Percentiles rank a stretch among this genome's conserved stretches.
Conservation (phyloP, 352 stramenopile species). For the Globisporangium takayamanum region DNA sequence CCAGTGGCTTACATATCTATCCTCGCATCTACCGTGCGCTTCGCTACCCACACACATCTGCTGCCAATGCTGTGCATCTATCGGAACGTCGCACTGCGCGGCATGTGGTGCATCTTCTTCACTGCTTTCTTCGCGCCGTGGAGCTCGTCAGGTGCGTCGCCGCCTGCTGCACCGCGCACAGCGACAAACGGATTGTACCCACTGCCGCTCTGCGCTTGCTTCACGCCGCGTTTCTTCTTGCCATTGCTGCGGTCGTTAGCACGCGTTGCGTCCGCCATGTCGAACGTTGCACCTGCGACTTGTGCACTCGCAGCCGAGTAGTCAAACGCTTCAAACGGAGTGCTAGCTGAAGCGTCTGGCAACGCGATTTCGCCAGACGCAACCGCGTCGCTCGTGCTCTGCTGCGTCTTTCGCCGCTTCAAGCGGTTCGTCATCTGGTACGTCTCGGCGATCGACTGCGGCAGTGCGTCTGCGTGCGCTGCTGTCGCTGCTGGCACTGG, state of each 20-base stretch:
- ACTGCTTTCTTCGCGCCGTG: conserved; percentile 34
- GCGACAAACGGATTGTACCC: conserved; percentile 79
- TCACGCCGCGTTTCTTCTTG: conserved; percentile 31
- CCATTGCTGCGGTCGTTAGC: conserved; percentile 19
- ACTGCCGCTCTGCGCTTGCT: conserved; percentile 17
- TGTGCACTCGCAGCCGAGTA: conserved; percentile 42
- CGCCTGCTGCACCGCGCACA: conserved; percentile 32
- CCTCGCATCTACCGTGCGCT: conserved; percentile 10
- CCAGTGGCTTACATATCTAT: conserved; percentile 4
- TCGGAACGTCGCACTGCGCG: conserved; percentile 77
- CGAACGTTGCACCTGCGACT: conserved; percentile 36
- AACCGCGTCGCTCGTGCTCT: conserved; percentile 7
- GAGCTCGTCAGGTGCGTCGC: conserved; percentile 15
- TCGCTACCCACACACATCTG: conserved; percentile 6
- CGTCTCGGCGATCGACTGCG: conserved; percentile 69
- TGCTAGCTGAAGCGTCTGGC: background rate
- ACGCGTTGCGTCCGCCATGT: conserved; percentile 29
- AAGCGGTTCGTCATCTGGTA: conserved; percentile 64
- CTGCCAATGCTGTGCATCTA: conserved; percentile 19
- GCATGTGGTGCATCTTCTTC: conserved; percentile 83
- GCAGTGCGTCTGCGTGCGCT: conserved; percentile 18
- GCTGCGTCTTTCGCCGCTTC: conserved; percentile 56
- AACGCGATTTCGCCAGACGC: background rate
- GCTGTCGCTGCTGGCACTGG: conserved; percentile 5
- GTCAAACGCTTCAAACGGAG: conserved; percentile 39